Percentiles rank a stretch among this genome's conserved stretches.
Evolutionary conservation across 2,329 filamentous ascomycete species (phyloP).

Genomic region (Phyllachora maydis): DNA sequence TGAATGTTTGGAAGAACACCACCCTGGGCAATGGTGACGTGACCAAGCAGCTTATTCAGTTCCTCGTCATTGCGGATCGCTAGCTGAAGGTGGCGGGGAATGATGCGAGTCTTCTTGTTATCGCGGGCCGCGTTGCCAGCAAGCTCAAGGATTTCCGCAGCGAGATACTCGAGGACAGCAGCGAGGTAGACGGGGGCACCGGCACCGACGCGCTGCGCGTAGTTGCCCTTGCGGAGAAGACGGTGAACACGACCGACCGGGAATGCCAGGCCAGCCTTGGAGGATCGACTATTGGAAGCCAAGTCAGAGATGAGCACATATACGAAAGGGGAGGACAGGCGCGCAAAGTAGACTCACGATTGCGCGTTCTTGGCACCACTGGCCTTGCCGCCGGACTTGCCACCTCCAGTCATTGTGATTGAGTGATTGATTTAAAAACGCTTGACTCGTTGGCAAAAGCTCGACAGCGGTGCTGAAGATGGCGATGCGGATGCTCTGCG

Average conservation of each 20-base stretch:
- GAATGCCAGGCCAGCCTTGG: constrained; percentile 98
- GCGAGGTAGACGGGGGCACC: constrained; percentile 95
- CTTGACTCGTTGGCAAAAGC: constrained; percentile 7
- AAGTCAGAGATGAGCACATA: constrained; percentile 14
- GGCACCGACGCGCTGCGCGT: constrained; percentile 97
- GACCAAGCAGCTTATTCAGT: constrained; percentile 93
- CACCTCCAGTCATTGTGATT: constrained; percentile 98
- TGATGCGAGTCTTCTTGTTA: constrained; percentile 99
- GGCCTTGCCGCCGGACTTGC: constrained; percentile 99
- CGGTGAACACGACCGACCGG: constrained; percentile 98
- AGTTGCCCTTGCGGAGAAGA: constrained; percentile 98
- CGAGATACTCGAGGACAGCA: constrained; percentile 94
- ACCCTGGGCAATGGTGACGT: constrained; percentile 93
- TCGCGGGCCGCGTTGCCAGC: constrained; percentile 96
- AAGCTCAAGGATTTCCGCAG: constrained; percentile 96
- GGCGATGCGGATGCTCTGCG: too few relatives aligned
- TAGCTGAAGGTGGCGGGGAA: constrained; percentile 94
- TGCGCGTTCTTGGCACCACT: constrained; percentile 97
- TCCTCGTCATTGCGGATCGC: constrained; percentile 99
- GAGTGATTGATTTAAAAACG: constrained; percentile 13
- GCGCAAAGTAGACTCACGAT: constrained; percentile 48
- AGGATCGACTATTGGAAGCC: constrained; percentile 54
- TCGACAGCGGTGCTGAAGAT: too few relatives aligned
- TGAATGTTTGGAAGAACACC: constrained; percentile 95
- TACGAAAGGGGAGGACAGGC: constrained; percentile 23